Base-by-base conservation (phyloP, 2,329 filamentous ascomycete genomes). In the Orbilia javanica region DNA sequence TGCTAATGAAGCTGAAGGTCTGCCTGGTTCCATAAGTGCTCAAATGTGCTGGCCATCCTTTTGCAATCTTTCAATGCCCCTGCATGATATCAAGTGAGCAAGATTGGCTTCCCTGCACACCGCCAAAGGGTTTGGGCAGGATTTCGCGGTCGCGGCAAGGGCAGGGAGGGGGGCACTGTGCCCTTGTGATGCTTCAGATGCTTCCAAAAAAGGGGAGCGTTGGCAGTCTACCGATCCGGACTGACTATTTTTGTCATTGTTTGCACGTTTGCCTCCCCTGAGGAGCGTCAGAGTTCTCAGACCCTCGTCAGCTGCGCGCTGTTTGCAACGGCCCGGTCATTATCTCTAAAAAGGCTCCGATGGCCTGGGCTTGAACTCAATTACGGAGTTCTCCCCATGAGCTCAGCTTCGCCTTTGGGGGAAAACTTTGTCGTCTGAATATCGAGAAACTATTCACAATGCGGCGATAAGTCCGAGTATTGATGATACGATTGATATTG, bases 251-350 rank as follows among this genome's bases (percentile, higher is more conserved):
- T 73, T 73, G 57, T 65, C 39, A 50, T 62, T 66, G 69, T 73
- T 73, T 73, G 69, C 62, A 52, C 60, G 69, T 73, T 73, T 73
- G 69, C 62, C 69, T 73, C 69, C 69, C 69, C 60, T 72, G 68
- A 72, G 68, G 34, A 72, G 39, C 44, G 36, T 20, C 22, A 10
- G 36, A 60, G 50, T 52, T 50, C 55, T 66, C 42, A 18, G 18
- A 39, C 57, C 46, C 48, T 55, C 55, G 34, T 71, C 55, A 55
- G 52, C 52, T 64, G 39, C 25, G 46, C 46, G 11, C 4, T 13
- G 25, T 34, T 64, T n/a, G 34, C 55, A 25, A 20, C 34, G 20
- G 55, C 13, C 55, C 31, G 53, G 53, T 18, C 31, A 60, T 42
- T 53, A n/a, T 18, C 25, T 27, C 25, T 18, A 50, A 50, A 60